A percentile compares a stretch with the other conserved stretches of the same genome.
Conservation (phyloP, 768 basidiomycete species). For the Suillus bovinus region DNA sequence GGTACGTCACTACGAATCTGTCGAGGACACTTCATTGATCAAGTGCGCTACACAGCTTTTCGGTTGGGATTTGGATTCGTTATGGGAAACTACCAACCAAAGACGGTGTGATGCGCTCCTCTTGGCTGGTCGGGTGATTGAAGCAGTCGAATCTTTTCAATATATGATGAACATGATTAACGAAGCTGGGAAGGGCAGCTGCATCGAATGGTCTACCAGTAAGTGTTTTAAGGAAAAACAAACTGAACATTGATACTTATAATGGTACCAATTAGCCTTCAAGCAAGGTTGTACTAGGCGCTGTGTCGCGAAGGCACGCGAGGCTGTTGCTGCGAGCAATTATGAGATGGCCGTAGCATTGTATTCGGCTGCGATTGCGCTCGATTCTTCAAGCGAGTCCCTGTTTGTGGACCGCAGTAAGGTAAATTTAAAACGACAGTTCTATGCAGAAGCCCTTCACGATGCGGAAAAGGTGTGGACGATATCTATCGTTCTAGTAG, state of each 20-base stretch:
- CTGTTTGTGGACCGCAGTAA: background rate
- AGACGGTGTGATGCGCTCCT: background rate
- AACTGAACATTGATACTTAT: background rate
- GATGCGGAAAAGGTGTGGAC: background rate
- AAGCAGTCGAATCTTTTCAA: conserved; percentile 1
- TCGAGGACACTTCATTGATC: background rate
- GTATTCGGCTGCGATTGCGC: background rate
- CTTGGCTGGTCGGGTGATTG: background rate
- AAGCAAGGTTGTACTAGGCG: background rate
- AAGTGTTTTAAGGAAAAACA: background rate
- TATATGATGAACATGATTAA: background rate
- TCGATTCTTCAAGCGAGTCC: background rate
- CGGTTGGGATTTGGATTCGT: background rate
- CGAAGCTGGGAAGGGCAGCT: background rate
- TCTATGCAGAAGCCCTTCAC: background rate
- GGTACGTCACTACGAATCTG: background rate
- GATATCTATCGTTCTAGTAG: background rate
- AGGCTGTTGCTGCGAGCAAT: background rate
- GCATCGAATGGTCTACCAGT: background rate
- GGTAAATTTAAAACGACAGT: background rate
- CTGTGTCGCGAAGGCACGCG: background rate
- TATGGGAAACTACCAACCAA: background rate
- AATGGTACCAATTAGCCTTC: background rate
- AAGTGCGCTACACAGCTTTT: background rate
- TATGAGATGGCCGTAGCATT: background rate